Evolutionary conservation across 2,329 filamentous ascomycete genomes (phyloP), one percentile per base, ranked within the genome.

Genomic region (Diplodia mutila): DNA sequence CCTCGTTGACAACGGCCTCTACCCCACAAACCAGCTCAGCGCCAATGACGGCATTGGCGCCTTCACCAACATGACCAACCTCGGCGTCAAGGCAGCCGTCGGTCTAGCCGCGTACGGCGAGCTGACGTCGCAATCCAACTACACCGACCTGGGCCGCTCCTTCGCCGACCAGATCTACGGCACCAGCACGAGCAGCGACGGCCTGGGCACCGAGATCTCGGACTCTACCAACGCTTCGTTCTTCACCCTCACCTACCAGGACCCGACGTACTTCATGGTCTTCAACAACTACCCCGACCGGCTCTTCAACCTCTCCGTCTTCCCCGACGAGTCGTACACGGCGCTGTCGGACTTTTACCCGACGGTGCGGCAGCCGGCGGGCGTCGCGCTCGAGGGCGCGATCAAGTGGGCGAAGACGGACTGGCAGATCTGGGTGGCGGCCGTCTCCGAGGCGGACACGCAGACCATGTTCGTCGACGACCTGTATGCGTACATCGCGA

Each of bases 61-160:
- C 9, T 73, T 79, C 5, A 73, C 78, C 11, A 83, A 84, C 61
- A 79, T 83, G 69, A 84, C 82, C 7, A 80, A 80, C 65, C 76
- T 84, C 3, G 81, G 81, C 5, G 79, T 84, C 70, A 84, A 84
- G 70, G 78, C 81, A 3, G 80, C 81, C 6, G 78, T 85, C 8
- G 82, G 78, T 0, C 75, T 85, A n/a, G 79, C 78, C 39, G 81
- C 82, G 18, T 83, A 80, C 67, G 80, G 81, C 12, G 70, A 75
- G 49, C 70, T 84, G 42, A 79, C 77, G 21, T 76, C 76, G 2
- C 67, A 78, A 18, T 65, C 64, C 0, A 76, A 77, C 54, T 83
- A 83, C 69, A 78, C 78, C 2, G 70, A 70, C 4, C 72, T 75
- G 48, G 81, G 77, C 2, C 70, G 76, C 12, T 69, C 75, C 4